A percentile compares a stretch with the other conserved stretches of the same genome.
phyloP scores from a whole-genome alignment of 2,329 filamentous ascomycete species.

The Penicillium sp. region DNA sequence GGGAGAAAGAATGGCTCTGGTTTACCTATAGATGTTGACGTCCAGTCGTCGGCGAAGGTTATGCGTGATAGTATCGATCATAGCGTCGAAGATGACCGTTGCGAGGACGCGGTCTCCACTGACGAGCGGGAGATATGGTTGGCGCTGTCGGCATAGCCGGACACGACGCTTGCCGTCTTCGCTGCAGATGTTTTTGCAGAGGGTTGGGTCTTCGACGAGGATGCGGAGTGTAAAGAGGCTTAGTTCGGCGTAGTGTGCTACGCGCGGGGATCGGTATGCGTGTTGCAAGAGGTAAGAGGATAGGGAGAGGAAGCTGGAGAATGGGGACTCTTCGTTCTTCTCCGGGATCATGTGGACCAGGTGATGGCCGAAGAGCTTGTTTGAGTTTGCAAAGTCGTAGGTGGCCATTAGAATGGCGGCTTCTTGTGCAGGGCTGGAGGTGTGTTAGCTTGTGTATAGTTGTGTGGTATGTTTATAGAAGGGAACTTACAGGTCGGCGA shows the following conservation, averaged over 20 bases:
- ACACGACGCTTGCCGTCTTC: conserved; percentile 76
- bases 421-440: conserved; percentile 73
- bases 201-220: conserved; percentile 79
- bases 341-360: conserved; percentile 68
- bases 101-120: conserved; percentile 75
- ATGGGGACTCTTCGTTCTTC: conserved; percentile 72
- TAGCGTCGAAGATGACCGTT: conserved; percentile 79
- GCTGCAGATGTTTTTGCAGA: conserved; percentile 84
- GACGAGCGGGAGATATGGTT: conserved; percentile 80
- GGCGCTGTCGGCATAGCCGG: conserved; percentile 85
- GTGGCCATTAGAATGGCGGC: conserved; percentile 81
- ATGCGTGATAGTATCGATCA: conserved; percentile 91
- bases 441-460: conserved; percentile 30
- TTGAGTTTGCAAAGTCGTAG: conserved; percentile 92
- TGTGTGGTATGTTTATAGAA: conserved; percentile 1
- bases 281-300: conserved; percentile 94
- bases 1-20: not conserved
- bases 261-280: conserved; percentile 79
- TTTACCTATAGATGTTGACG: conserved; percentile 76
- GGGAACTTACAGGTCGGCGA: conserved; percentile 69
- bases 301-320: conserved; percentile 82
- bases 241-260: conserved; percentile 82
- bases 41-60: conserved; percentile 87
- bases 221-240: conserved; percentile 85
- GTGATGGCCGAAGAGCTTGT: conserved; percentile 92